These are phyloP conservation scores for Fusarium redolens DNA, from an alignment of 2,329 filamentous ascomycete species.

Conservation along the genomic window DNA sequence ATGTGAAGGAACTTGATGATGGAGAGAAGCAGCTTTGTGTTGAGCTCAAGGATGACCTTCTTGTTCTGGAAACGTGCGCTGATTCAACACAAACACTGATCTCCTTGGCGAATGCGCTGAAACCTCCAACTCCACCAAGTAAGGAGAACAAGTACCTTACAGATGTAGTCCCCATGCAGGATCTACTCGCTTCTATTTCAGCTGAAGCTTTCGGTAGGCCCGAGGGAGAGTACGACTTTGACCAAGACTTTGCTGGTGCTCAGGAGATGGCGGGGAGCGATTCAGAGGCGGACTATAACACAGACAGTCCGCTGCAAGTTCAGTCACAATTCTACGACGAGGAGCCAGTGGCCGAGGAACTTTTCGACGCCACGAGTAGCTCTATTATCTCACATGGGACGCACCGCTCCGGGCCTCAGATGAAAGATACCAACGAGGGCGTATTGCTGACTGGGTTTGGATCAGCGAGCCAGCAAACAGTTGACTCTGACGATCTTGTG, in stretches of 20 bases:
- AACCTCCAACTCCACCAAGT: conserved; percentile 84
- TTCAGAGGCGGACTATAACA: conserved; percentile 47
- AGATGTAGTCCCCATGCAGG: conserved; percentile 84
- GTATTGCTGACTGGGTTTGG: conserved; percentile 51
- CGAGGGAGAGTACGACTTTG: conserved; percentile 71
- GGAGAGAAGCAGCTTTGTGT: conserved; percentile 78
- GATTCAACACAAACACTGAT: conserved; percentile 96
- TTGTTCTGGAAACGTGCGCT: conserved; percentile 94
- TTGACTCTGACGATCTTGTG: conserved; percentile 71
- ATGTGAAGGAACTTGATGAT: conserved; percentile 64
- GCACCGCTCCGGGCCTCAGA: conserved; percentile 34
- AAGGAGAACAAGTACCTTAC: conserved; percentile 89
- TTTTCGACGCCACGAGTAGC: conserved; percentile 60
- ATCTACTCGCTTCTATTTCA: conserved; percentile 90
- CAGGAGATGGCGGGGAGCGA: conserved; percentile 59
- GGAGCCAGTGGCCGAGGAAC: conserved; percentile 56
- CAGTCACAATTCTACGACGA: conserved; percentile 63
- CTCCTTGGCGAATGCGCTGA: conserved; percentile 79
- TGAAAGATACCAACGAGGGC: conserved; percentile 53
- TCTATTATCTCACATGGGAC: conserved; percentile 44
- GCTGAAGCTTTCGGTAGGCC: conserved; percentile 80
- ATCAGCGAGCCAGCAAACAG: conserved; percentile 52
- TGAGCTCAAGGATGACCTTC: conserved; percentile 84
- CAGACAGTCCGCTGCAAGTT: conserved; percentile 53
- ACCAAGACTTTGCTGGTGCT: conserved; percentile 70